A percentile compares a stretch with the other conserved stretches of the same genome.
Conservation (phyloP, 441 rosid genomes). For the Aleurites moluccanus region DNA sequence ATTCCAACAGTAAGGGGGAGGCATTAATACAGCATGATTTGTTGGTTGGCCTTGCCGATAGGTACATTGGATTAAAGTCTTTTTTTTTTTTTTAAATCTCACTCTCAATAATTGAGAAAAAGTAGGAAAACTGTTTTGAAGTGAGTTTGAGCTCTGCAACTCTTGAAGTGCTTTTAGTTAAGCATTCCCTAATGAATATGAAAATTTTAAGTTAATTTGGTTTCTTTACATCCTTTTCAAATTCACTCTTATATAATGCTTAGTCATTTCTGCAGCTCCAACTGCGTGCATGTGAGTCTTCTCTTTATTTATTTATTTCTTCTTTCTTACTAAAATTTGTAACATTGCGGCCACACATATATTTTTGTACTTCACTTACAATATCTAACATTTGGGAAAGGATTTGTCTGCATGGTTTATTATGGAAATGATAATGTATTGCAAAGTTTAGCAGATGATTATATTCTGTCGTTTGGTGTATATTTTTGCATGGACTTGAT, state of each 20-base stretch:
- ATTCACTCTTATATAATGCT: not conserved
- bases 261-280: not conserved
- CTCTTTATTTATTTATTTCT: not conserved
- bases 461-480: not conserved
- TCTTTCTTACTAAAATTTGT: not conserved
- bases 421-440: not conserved
- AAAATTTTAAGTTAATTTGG: not conserved
- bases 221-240: not conserved
- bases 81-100: not conserved
- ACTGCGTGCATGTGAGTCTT: not conserved
- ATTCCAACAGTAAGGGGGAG: not conserved
- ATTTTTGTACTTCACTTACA: not conserved
- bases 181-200: not conserved
- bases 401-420: not conserved
- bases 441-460: not conserved
- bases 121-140: not conserved
- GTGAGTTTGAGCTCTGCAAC: conserved; percentile 2
- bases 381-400: not conserved
- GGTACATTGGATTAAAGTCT: not conserved
- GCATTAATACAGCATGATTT: not conserved
- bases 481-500: not conserved
- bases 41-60: not conserved
- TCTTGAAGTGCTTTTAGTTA: not conserved
- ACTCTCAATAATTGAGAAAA: not conserved
- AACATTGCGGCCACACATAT: not conserved